These are phyloP conservation scores for Millerozyma acaciae DNA, from an alignment of 805 yeast species.

Conservation along the genomic window DNA sequence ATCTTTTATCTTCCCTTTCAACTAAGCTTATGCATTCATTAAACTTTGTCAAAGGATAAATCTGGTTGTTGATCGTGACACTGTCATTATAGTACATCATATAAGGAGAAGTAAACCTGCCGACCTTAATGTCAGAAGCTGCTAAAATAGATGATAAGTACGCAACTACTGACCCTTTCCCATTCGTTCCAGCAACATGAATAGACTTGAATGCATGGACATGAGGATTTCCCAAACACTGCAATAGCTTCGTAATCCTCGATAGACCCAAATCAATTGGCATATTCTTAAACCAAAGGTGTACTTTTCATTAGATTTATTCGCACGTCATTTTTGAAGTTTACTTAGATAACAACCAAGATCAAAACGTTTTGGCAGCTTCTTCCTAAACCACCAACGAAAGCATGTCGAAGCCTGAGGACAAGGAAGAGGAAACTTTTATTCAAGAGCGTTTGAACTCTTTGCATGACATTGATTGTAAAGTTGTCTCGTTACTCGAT, in stretches of 20 bases:
- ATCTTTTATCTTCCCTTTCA: conserved; percentile 30
- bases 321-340: too few species aligned
- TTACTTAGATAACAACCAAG: neutral
- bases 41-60: conserved; percentile 49
- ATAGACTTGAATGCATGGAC: conserved; percentile 51
- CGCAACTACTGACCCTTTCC: conserved; percentile 91
- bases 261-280: conserved; percentile 38
- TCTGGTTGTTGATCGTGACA: conserved; percentile 58
- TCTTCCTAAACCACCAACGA: neutral
- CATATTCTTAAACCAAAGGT: conserved; percentile 16
- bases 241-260: conserved; percentile 29
- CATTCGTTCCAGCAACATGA: conserved; percentile 97
- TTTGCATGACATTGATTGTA: conserved; percentile 48
- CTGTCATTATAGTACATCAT: conserved; percentile 70
- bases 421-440: conserved; percentile 25
- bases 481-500: conserved; percentile 48
- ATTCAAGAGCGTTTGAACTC: conserved; percentile 51
- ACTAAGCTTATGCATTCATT: conserved; percentile 42
- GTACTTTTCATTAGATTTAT: conserved; percentile 1
- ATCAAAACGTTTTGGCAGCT: neutral
- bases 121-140: conserved; percentile 48
- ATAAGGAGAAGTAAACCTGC: conserved; percentile 90
- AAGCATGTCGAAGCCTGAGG: conserved; percentile 5
- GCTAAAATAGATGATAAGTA: conserved; percentile 66
- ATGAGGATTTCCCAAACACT: conserved; percentile 67